Evolutionary conservation across 2,329 filamentous ascomycete genomes (phyloP).

Genomic region (Ceratocystis ficicola): DNA sequence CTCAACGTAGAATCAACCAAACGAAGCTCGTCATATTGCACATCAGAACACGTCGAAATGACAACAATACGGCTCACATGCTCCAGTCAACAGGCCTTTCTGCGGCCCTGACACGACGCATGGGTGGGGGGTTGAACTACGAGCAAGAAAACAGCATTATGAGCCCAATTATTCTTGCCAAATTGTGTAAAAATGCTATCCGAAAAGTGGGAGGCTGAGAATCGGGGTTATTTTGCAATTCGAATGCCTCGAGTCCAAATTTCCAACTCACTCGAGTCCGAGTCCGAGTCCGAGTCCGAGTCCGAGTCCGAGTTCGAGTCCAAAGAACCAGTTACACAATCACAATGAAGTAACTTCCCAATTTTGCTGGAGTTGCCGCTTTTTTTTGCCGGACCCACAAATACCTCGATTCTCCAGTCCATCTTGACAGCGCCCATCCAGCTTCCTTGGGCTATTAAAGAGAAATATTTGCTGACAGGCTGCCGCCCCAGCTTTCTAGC

Average conservation of each 20-base stretch:
- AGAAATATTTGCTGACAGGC: neutral
- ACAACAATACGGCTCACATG: neutral
- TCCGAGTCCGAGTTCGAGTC: neutral
- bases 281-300: neutral
- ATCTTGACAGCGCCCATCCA: neutral
- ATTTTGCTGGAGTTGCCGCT: constrained; percentile 6
- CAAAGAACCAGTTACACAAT: neutral
- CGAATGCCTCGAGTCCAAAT: neutral
- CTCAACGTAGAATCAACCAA: no score
- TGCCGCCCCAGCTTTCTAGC: neutral
- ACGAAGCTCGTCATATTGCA: neutral
- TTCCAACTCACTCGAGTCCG: neutral
- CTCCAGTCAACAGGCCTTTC: neutral
- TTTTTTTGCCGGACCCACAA: constrained; percentile 13
- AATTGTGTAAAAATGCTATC: no score
- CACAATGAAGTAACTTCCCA: neutral
- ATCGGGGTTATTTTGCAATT: no score
- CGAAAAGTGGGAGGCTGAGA: no score
- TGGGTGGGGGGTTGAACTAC: neutral
- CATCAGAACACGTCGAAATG: neutral
- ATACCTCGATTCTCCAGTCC: neutral
- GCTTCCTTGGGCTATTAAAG: neutral
- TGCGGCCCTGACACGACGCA: neutral
- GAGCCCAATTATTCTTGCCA: no score
- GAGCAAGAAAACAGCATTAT: neutral